Base-by-base conservation (phyloP, 1,284 basidiomycete species). In the Melanopsichium pennsylvanicum region DNA sequence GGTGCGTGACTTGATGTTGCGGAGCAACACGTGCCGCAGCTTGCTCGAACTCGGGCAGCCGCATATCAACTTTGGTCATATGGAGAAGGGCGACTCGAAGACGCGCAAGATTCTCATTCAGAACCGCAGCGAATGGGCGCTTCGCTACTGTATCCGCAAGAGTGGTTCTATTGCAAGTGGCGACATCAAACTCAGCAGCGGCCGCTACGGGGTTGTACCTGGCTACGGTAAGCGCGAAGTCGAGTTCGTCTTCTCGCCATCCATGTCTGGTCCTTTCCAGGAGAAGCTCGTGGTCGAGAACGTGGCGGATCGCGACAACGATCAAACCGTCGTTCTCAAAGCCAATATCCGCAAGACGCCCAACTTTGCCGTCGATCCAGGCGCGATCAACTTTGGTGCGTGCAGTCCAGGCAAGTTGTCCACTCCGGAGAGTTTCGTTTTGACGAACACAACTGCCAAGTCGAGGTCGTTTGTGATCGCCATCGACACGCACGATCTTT, bases 1-100 rank as follows among this genome's bases (percentile, higher is more conserved):
- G 3, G 82, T 84, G 8, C 76, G 84, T n/a, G 84, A 85, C 56
- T 72, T 85, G 33, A 82, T 84, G 64, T 80, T 85, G 43, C 68
- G 83, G 25, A 81, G 82, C 50, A 83, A 79, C 21, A 82, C 82
- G 31, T 83, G 84, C 36, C 74, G 83, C 26, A 82, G 80, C 36
- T 77, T 84, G 31, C 72, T 85, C 31, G 84, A 85, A 64, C 81
- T 85, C 13, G 83, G 83, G 36, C 84, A 85, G 78, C 82, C 82
- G 40, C 82, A 82, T 49, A 84, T 85, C 82, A 84, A 85, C 72
- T 84, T 85, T 71, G 84, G 84, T 1, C 79, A 81, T n/a, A 82
- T 84, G 66, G 84, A 85, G 42, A 84, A 84, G 71, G 84, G 84
- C 38, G 83, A 84, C 34, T 71, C 79, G 25, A 84, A 83, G 66